phyloP scores from a whole-genome alignment of 1,284 basidiomycete genomes.

The Xanthoconium separans region DNA sequence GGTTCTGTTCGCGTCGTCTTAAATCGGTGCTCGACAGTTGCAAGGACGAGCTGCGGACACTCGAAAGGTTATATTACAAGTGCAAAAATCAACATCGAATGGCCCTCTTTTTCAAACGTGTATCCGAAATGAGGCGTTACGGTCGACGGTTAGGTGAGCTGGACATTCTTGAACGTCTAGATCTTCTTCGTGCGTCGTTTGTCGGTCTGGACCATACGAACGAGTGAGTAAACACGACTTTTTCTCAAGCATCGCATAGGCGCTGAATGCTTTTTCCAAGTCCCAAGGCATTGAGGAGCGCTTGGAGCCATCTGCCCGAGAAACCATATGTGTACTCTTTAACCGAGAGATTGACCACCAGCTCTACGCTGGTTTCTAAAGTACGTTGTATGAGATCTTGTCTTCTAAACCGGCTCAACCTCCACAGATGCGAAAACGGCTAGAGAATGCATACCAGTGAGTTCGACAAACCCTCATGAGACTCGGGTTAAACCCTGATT shows the following conservation, averaged over 20 bases:
- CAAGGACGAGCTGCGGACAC: slow-evolving; percentile 54
- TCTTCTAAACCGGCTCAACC: slow-evolving; percentile 1
- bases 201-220: slow-evolving; percentile 43
- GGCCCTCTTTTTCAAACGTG: slow-evolving; percentile 69
- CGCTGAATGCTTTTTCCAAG: slow-evolving; percentile 30
- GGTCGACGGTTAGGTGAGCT: slow-evolving; percentile 47
- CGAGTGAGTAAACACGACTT: slow-evolving; percentile 41
- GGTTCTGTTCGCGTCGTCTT: slow-evolving; percentile 50
- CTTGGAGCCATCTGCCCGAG: slow-evolving; percentile 62
- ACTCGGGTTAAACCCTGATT: neutral
- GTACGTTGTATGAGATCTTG: slow-evolving; percentile 32
- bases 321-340: slow-evolving; percentile 33
- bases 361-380: slow-evolving; percentile 43
- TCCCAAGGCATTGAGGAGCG: slow-evolving; percentile 48
- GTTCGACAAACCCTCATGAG: slow-evolving; percentile 11
- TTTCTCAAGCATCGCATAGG: neutral
- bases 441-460: slow-evolving; percentile 50
- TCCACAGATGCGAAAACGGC: slow-evolving; percentile 49
- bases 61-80: slow-evolving; percentile 74
- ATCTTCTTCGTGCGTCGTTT: slow-evolving; percentile 56
- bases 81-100: slow-evolving; percentile 76
- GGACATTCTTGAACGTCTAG: slow-evolving; percentile 42
- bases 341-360: slow-evolving; percentile 37
- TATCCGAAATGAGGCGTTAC: slow-evolving; percentile 59
- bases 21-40: slow-evolving; percentile 43